Base-by-base conservation (phyloP, 1,284 basidiomycete species). In the Volvariella surrecta region DNA sequence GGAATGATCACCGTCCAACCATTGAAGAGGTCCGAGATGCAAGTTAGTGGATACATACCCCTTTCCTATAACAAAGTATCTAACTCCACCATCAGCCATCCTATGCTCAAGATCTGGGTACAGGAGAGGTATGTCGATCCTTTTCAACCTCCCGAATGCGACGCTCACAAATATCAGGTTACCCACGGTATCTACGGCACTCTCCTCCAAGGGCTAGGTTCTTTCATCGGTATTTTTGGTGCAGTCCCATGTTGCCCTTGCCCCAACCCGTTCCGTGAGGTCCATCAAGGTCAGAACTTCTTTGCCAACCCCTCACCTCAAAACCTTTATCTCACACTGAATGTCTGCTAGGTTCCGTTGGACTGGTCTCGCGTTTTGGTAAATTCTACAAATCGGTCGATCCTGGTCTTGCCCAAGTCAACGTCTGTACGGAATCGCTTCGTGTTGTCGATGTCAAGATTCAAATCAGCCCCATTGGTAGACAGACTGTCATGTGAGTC, bases 351-450 rank as follows among this genome's bases (percentile, higher is more conserved):
- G 82, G 88, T 41, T 83, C 86, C 39, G 92, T 96, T 51, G 93
- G 94, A 45, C 74, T 98, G 43, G 80, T 98, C 55, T 81, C 84
- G 40, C 82, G 92, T 44, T 96, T 96, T 59, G 92, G 93, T 46
- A 78, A 93, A 60, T 96, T 95, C 73, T 94, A 93, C 79, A 89
- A 87, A 61, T 82, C 87, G 4, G 92, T 95, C 51, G 93, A 97
- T 60, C 93, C 93, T 1, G 93, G 93, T 52, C 75, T 97, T 17
- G 83, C 87, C 42, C 79, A 90, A 55, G 82, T 97, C 61, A 97
- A 98, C 58, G 88, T 94, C 45, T 95, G 91, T 71, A 88, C 88
- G 6, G 93, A 97, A 61, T 72, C 73, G 1, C 72, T 94, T 32
- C 78, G 81, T 45, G 62, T 87, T 40, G 91, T 94, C 48, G 90